These are phyloP conservation scores for Mycena citricolor DNA, from an alignment of 1,284 basidiomycete genomes.

Conservation along the genomic window DNA sequence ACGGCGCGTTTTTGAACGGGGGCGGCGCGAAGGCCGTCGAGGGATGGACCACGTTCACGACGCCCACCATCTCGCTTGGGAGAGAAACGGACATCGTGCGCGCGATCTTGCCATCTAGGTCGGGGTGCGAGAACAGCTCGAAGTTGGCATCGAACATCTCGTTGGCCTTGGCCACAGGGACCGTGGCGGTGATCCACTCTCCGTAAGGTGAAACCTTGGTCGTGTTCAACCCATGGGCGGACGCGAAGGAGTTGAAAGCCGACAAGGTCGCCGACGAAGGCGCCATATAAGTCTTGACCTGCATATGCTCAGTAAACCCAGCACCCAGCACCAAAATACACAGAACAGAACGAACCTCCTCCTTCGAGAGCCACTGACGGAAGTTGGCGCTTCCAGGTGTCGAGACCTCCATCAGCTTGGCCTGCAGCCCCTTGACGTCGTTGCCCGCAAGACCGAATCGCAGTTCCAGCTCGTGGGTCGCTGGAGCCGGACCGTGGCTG, in stretches of 20 bases:
- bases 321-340: conserved; percentile 28
- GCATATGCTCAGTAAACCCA: background rate
- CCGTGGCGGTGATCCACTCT: conserved; percentile 41
- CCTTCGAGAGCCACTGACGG: conserved; percentile 43
- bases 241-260: conserved; percentile 44
- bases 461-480: too few relatives aligned
- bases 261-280: conserved; percentile 38
- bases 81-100: conserved; percentile 43
- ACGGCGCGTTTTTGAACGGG: too few relatives aligned
- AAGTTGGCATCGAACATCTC: conserved; percentile 40
- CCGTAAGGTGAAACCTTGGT: conserved; percentile 34
- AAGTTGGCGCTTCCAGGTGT: conserved; percentile 45
- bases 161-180: conserved; percentile 45
- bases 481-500: too few relatives aligned
- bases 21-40: conserved; percentile 30
- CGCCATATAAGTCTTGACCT: conserved; percentile 31
- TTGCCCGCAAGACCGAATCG: too few relatives aligned
- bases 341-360: conserved; percentile 36
- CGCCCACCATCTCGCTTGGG: conserved; percentile 36
- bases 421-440: too few relatives aligned
- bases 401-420: too few relatives aligned
- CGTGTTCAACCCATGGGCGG: conserved; percentile 35
- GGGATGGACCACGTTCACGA: conserved; percentile 41
- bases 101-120: conserved; percentile 35
- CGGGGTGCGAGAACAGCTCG: conserved; percentile 36